A percentile compares a stretch with the other conserved stretches of the same genome.
Conservation (phyloP, 768 basidiomycete genomes). For the Boletus huronensis region DNA sequence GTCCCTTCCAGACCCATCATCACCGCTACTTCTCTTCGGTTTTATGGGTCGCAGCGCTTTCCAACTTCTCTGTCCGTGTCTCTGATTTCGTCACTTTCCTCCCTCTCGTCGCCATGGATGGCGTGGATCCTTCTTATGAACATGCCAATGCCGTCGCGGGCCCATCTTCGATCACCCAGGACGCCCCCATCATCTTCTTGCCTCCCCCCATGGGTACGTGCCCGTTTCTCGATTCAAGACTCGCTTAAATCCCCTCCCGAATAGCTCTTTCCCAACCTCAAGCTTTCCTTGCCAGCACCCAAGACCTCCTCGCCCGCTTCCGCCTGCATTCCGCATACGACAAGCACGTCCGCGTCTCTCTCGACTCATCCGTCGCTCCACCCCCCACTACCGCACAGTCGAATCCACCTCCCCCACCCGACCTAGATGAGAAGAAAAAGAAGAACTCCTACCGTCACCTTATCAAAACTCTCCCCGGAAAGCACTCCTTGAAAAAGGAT, state of each 20-base stretch:
- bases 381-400: constrained; percentile 31
- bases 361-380: constrained; percentile 18
- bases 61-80: constrained; percentile 12
- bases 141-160: constrained; percentile 59
- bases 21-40: background rate
- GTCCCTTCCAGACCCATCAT: background rate
- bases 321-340: constrained; percentile 72
- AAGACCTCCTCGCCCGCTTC: constrained; percentile 75
- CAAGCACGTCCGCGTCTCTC: constrained; percentile 67
- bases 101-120: constrained; percentile 29
- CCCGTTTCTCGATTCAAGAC: background rate
- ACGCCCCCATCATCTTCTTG: constrained; percentile 23
- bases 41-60: constrained; percentile 17
- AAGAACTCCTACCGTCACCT: constrained; percentile 76
- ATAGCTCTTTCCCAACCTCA: constrained; percentile 31
- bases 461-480: constrained; percentile 73
- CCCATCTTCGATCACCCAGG: constrained; percentile 43
- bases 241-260: constrained; percentile 20
- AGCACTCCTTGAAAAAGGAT: constrained; percentile 80
- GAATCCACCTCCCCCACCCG: constrained; percentile 47
- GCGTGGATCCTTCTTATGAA: constrained; percentile 24
- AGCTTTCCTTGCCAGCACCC: constrained; percentile 62
- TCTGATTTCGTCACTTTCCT: constrained; percentile 24
- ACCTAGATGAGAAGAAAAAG: constrained; percentile 62
- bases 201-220: constrained; percentile 33